Base-by-base conservation (phyloP, 768 basidiomycete species). In the Mycena albidolilacea region DNA sequence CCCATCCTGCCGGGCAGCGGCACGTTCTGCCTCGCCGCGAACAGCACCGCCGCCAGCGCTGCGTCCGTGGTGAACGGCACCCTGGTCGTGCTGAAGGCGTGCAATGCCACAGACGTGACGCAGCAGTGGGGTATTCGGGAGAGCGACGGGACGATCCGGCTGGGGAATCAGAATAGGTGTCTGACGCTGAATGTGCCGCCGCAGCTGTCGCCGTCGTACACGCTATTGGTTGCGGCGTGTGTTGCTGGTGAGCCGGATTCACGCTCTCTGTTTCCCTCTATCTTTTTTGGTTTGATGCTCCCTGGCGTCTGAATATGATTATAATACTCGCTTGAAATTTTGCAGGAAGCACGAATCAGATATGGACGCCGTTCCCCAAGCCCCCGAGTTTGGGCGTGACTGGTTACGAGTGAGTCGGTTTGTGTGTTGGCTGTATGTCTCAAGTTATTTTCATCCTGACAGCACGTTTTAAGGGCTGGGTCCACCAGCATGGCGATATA, bases 101-200 rank as follows among this genome's bases (percentile, higher is more conserved):
- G 62, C 62, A 19, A 35, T 10, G n/a, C 14, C 12, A 12, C 44
- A 30, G 46, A 37, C n/a, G 62, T 50, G 10, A 50, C 46, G 12
- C 62, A 63, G 23, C 23, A 63, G 12, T 63, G 62, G 62, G 62
- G 19, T 2, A 7, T 63, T 11, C 62, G 46, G 8, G 62, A 63
- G 5, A 44, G 44, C 6, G 62, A 63, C 21, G 44, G 62, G 14
- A 63, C 62, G 7, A 63, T 63, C 37, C 62, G 44, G 11, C 44
- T 63, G 44, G 62, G 62, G 62, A 63, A 48, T 44, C 4, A 5
- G 44, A 63, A 21, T 44, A 48, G 35, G 62, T 63, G 62, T 44
- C 12, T 63, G 46, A 12, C 21, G 30, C 6, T 35, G 21, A 35
- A 12, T 2, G 21, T 21, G 30, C 41, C 14, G 59, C 17, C 21